phyloP scores from a whole-genome alignment of 768 basidiomycete species.

The Boletus coccyginus region DNA sequence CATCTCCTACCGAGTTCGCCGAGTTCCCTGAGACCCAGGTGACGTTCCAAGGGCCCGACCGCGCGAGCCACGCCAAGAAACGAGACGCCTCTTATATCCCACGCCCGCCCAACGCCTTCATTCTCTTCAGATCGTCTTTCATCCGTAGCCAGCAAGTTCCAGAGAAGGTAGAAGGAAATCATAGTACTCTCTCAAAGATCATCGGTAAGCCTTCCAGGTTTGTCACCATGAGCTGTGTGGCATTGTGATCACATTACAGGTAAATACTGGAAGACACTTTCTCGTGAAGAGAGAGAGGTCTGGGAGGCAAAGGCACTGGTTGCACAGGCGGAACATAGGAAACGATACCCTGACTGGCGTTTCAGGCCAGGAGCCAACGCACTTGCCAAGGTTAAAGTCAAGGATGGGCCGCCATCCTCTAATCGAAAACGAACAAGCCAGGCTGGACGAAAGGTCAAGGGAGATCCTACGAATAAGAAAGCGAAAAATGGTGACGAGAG shows the following conservation, averaged over 20 bases:
- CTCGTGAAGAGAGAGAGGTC: constrained; percentile 60
- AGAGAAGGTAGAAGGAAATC: constrained; percentile 76
- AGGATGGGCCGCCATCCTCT: constrained; percentile 36
- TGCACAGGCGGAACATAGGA: constrained; percentile 72
- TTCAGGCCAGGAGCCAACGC: constrained; percentile 64
- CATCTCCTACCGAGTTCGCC: constrained; percentile 19
- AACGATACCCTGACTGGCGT: constrained; percentile 78
- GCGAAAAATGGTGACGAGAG: constrained; percentile 46
- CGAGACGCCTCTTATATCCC: constrained; percentile 75
- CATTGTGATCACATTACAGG: constrained; percentile 38
- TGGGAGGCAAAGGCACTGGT: constrained; percentile 76
- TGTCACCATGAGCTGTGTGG: not conserved
- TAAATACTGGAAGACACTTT: constrained; percentile 70
- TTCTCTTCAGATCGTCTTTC: constrained; percentile 79
- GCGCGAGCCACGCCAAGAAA: constrained; percentile 55
- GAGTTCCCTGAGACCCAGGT: constrained; percentile 19
- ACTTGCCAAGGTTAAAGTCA: constrained; percentile 38
- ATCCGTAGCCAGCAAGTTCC: constrained; percentile 72
- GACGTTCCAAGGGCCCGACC: constrained; percentile 32
- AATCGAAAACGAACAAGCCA: constrained; percentile 32
- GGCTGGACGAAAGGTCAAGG: constrained; percentile 26
- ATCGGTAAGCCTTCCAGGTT: constrained; percentile 46
- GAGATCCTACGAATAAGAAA: constrained; percentile 30
- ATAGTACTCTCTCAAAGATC: constrained; percentile 77
- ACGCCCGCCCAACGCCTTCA: constrained; percentile 83